A percentile compares a stretch with the other conserved stretches of the same genome.
phyloP scores from a whole-genome alignment of 305 asterid genomes.

The Plantago coronopus region DNA sequence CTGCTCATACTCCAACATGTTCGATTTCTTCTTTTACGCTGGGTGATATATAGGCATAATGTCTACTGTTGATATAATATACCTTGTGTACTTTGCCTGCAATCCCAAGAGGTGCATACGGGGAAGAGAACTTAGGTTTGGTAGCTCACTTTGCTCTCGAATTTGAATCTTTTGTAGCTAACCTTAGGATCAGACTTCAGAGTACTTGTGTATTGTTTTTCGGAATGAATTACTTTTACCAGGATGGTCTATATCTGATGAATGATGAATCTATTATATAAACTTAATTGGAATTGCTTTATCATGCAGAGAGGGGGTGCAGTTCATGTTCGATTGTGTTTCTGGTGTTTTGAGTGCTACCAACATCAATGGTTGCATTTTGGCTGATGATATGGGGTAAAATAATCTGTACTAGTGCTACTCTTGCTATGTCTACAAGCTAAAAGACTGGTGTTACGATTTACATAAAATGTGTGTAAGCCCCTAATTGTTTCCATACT shows the following conservation, averaged over 20 bases:
- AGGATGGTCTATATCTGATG: neutral
- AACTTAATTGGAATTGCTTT: conserved; percentile 29
- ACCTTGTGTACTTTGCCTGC: conserved; percentile 13
- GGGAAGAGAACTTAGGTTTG: neutral
- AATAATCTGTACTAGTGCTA: conserved; percentile 21
- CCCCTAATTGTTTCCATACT: conserved; percentile 21
- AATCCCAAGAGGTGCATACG: neutral
- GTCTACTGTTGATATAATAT: conserved; percentile 20
- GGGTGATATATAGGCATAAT: neutral
- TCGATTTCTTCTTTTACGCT: conserved; percentile 15
- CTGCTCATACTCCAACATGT: conserved; percentile 10
- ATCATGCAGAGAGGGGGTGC: conserved; percentile 94
- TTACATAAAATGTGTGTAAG: conserved; percentile 6
- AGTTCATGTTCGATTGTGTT: conserved; percentile 96
- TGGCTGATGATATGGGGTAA: conserved; percentile 99
- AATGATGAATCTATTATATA: conserved; percentile 10
- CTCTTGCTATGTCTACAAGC: conserved; percentile 9
- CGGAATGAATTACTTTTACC: conserved; percentile 6
- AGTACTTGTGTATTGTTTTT: too few relatives aligned
- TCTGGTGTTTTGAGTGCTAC: conserved; percentile 64
- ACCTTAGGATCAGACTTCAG: neutral
- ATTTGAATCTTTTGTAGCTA: neutral
- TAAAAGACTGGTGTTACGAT: neutral
- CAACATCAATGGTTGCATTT: conserved; percentile 90
- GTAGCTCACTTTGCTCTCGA: neutral